Evolutionary conservation across 768 basidiomycete genomes (phyloP).

Genomic region (Hygrophoropsis aurantiaca): DNA sequence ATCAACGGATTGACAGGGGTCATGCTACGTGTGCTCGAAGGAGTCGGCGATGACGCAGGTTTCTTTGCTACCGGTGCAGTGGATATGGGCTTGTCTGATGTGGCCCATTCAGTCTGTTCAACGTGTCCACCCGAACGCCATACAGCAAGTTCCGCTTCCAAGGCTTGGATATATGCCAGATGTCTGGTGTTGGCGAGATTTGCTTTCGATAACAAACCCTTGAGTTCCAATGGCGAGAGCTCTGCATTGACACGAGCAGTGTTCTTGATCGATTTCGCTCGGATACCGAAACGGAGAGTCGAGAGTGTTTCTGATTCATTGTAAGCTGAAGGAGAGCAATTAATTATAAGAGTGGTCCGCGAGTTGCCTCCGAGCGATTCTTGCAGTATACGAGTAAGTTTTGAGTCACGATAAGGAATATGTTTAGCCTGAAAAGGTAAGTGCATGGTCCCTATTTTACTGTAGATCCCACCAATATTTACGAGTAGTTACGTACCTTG

Average conservation of each 20-base stretch:
- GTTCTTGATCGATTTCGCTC: slow-evolving; percentile 99
- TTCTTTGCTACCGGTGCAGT: slow-evolving; percentile 46
- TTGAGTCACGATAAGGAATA: slow-evolving; percentile 98
- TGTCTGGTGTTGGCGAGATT: slow-evolving; percentile 81
- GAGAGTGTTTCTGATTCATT: slow-evolving; percentile 96
- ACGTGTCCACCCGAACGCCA: slow-evolving; percentile 90
- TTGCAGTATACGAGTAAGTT: slow-evolving; percentile 98
- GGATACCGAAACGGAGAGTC: slow-evolving; percentile 98
- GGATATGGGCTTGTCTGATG: slow-evolving; percentile 55
- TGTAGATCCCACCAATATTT: neutral
- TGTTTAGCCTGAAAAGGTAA: slow-evolving; percentile 72
- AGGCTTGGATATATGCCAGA: slow-evolving; percentile 81
- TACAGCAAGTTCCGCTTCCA: slow-evolving; percentile 87
- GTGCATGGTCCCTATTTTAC: slow-evolving; percentile 1
- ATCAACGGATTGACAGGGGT: slow-evolving; percentile 76
- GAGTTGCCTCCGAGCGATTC: slow-evolving; percentile 96
- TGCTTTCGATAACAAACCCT: slow-evolving; percentile 86
- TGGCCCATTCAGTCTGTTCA: slow-evolving; percentile 80
- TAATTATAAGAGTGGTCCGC: slow-evolving; percentile 96
- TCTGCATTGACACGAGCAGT: slow-evolving; percentile 98
- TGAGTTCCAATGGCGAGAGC: slow-evolving; percentile 94
- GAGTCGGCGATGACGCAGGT: slow-evolving; percentile 56
- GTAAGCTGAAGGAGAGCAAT: slow-evolving; percentile 96
- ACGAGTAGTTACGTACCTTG: slow-evolving; percentile 61
- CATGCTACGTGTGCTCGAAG: slow-evolving; percentile 65